Conservation (phyloP, 2,329 filamentous ascomycete genomes). For the Xylaria sp. region DNA sequence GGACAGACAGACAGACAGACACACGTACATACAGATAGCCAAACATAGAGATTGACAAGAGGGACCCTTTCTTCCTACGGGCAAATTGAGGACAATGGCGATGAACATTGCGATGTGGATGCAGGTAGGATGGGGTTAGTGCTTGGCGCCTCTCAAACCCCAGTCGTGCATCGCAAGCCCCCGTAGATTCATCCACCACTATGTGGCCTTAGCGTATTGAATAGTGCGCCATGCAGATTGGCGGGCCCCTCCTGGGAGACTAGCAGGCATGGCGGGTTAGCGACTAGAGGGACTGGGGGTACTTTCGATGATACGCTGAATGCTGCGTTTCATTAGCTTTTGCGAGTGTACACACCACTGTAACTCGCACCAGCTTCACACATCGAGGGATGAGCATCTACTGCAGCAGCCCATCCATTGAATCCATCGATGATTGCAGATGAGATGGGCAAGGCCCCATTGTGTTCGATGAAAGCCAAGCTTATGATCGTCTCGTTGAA, state of each 20-base stretch:
- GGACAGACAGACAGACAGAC: conserved; percentile 1
- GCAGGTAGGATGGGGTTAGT: conserved; percentile 30
- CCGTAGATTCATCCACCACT: conserved; percentile 29
- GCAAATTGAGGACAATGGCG: background rate
- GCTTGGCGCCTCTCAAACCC: conserved; percentile 36
- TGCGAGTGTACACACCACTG: conserved; percentile 1
- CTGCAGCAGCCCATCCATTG: conserved; percentile 3
- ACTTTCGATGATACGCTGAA: conserved; percentile 32
- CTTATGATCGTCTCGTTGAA: background rate
- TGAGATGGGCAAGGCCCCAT: background rate
- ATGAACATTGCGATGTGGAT: conserved; percentile 28
- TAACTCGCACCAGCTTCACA: conserved; percentile 15
- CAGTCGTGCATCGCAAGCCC: conserved; percentile 30
- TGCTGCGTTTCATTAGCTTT: conserved; percentile 16
- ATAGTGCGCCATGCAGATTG: conserved; percentile 21
- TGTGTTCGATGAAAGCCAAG: background rate
- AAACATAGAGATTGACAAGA: too few species aligned
- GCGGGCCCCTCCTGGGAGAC: conserved; percentile 26
- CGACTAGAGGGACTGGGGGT: too few species aligned
- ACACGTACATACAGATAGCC: background rate
- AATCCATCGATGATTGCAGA: conserved; percentile 4
- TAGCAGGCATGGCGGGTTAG: too few species aligned
- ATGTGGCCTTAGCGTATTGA: conserved; percentile 30
- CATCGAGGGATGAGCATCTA: conserved; percentile 14
- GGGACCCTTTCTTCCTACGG: background rate